Conservation (phyloP, 768 basidiomycete species). For the Amanita rimosa region DNA sequence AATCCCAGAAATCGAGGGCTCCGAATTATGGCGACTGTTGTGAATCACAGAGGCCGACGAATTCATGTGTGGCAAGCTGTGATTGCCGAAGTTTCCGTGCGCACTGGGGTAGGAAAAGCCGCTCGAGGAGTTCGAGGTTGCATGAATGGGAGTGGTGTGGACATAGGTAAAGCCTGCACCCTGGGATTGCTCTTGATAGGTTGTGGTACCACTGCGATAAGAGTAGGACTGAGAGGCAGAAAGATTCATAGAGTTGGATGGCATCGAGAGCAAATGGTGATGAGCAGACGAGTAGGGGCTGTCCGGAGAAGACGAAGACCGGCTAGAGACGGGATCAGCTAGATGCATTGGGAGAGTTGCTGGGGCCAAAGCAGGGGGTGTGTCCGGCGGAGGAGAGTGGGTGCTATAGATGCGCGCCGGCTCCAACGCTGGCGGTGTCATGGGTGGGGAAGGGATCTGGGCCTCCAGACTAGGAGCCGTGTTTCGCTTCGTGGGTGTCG, state of each 20-base stretch:
- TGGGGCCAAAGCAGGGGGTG: constrained; percentile 42
- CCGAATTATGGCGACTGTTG: constrained; percentile 12
- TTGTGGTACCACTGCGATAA: constrained; percentile 29
- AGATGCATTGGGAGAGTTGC: constrained; percentile 33
- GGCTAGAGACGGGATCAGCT: constrained; percentile 23
- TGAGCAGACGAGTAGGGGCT: constrained; percentile 26
- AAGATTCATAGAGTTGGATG: constrained; percentile 12
- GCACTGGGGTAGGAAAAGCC: constrained; percentile 22
- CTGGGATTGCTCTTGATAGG: constrained; percentile 33
- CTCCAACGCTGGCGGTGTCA: constrained; percentile 34
- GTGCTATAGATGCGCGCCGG: constrained; percentile 26
- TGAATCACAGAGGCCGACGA: constrained; percentile 11
- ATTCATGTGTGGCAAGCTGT: constrained; percentile 14
- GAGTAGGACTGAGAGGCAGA: constrained; percentile 18
- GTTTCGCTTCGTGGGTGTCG: constrained; percentile 18
- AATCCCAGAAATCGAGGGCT: constrained; percentile 18
- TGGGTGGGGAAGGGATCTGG: constrained; percentile 18
- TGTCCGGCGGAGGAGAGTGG: constrained; percentile 37
- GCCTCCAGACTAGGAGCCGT: constrained; percentile 17
- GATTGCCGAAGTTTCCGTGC: constrained; percentile 15
- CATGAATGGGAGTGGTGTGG: constrained; percentile 22
- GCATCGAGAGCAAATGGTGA: constrained; percentile 15
- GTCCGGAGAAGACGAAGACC: constrained; percentile 36
- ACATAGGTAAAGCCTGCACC: constrained; percentile 25
- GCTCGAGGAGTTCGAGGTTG: constrained; percentile 13